Evolutionary conservation across 2,329 filamentous ascomycete genomes (phyloP), one percentile per base, ranked within the genome.

Genomic region (Colletotrichum theobromicola): DNA sequence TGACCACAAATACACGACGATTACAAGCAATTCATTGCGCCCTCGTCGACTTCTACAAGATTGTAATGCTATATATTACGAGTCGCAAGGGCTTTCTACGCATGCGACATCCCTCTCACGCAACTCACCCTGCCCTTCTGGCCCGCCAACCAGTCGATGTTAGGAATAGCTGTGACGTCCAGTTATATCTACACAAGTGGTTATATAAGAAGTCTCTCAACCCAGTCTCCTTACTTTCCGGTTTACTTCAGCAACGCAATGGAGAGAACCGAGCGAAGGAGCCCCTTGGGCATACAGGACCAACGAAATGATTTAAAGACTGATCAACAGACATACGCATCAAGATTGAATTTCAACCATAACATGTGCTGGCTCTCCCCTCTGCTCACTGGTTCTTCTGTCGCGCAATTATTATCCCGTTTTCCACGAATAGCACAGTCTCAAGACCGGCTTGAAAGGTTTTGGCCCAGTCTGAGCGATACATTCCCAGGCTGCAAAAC

Each of bases 201-300:
- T 37, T 16, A 18, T 13, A 21, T 12, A 46, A 21, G 18, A 21
- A n/a, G 12, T 1, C 3, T 46, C 42, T 46, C 18, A 21, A 46
- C 21, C 5, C 0, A 1, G 10, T 21, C 1, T 46, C 21, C 9
- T 46, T 46, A 0, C 42, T 46, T 46, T 21, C 18, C 2, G 0
- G 1, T 2, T 13, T 46, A 9, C 18, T 21, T 46, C 42, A 46
- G 8, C 18, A 42, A 42, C 10, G n/a, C n/a, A n/a, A n/a, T n/a
- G n/a, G n/a, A n/a, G 15, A 16, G 13, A 6, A 7, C 13, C 34
- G 7, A 15, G 34, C 34, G 16, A 42, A 3, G 18, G 1, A 46
- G n/a, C 9, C 37, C 37, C 3, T 46, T 1, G 18, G 1, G 18
- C n/a, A 46, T 18, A 5, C 37, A 46, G 21, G 2, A n/a, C 2